Base-by-base conservation (phyloP, 164 flowering plant species). In the Magnolia officinalis region DNA sequence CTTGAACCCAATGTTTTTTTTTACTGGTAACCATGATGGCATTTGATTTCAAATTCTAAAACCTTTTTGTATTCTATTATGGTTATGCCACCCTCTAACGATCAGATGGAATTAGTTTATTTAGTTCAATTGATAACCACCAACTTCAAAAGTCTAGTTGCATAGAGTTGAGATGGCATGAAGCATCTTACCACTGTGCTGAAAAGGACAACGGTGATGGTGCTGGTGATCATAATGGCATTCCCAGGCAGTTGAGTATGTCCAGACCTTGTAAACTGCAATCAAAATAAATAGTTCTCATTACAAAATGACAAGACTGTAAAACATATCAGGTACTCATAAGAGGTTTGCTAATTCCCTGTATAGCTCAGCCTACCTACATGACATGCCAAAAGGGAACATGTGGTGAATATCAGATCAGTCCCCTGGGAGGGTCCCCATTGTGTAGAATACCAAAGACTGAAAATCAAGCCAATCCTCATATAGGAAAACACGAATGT, bases 201-300 rank as follows among this genome's bases (percentile, higher is more conserved):
- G 85, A 89, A 88, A 76, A 93, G 99, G 72, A 92, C 98, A 77
- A 95, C 93, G 1, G 98, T 85, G 45, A 95, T 95, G 59, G 99
- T 95, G 78, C 99, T 91, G 19, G 99, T 92, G 80, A 95, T 95
- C 97, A 95, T 88, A 81, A 92, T 85, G 16, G 98, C 97, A 81
- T 90, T 90, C 61, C 83, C 92, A 0, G 79, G 90, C 74, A 88
- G 64, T 71, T 92, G 87, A 67, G 93, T 91, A 78, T 91, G 90
- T 21, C 93, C 97, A 31, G 83, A 69, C 69, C 88, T 83, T 55
- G 92, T 87, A 77, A 95, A 95, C 99, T 95, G 90, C 88, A 87
- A 68, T 10, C 16, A 55, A 24, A 67, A 23, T 67, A 67, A 29
- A 29, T 67, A 55, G 16, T 55, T 55, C 11, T 9, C 61, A 55